Percentiles rank a stretch among this genome's conserved stretches.
phyloP scores from a whole-genome alignment of 495 filamentous ascomycete species.

The Podospora anserina region DNA sequence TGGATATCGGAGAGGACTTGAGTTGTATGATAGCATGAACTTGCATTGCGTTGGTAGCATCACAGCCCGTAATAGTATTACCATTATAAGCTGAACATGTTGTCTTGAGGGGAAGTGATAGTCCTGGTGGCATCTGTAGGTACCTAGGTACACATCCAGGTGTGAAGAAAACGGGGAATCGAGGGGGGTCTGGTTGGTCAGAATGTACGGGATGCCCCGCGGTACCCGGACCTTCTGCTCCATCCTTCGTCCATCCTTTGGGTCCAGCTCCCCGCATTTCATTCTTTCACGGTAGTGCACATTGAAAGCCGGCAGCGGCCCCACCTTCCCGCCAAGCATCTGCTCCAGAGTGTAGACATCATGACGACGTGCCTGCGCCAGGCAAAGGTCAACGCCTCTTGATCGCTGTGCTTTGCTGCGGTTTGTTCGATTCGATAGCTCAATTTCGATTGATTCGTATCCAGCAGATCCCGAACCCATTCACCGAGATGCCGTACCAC shows the following conservation, averaged over 20 bases:
- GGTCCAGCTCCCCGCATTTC: not conserved
- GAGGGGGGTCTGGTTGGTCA: too few species aligned
- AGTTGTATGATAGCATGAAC: constrained; percentile 8
- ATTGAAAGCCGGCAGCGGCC: not conserved
- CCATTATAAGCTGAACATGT: not conserved
- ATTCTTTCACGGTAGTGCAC: not conserved
- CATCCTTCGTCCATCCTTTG: too few species aligned
- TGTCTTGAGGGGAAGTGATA: not conserved
- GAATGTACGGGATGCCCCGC: too few species aligned
- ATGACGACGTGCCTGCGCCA: constrained; percentile 6
- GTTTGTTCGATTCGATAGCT: too few species aligned
- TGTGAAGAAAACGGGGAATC: too few species aligned
- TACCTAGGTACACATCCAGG: not conserved
- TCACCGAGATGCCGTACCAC: not conserved
- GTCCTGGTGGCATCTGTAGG: not conserved
- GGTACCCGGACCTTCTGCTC: too few species aligned
- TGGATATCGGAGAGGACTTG: not conserved
- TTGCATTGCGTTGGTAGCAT: not conserved
- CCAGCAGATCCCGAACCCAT: not conserved
- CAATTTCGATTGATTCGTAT: too few species aligned
- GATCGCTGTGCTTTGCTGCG: not conserved
- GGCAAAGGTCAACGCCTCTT: not conserved
- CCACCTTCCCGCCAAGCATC: constrained; percentile 7
- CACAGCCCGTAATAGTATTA: not conserved
- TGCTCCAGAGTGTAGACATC: not conserved